Evolutionary conservation across 202 grass and related monocot species (phyloP), one percentile per base, ranked within the genome.

Genomic region (Panicum hallii): DNA sequence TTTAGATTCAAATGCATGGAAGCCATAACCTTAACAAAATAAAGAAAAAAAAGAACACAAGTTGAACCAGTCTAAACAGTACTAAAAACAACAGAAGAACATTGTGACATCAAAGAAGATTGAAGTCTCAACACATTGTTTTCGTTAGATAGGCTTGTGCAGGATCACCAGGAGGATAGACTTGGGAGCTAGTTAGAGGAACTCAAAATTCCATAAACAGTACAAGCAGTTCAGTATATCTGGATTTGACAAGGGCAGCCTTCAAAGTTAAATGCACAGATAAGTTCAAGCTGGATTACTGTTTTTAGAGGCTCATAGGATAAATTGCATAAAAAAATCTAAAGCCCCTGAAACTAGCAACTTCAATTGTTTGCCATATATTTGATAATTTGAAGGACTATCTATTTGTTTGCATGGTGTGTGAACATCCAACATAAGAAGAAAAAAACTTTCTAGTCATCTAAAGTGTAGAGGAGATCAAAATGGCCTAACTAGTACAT

Each of bases 71-170:
- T 30, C 12, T 70, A 28, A 54, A 38, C 16, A 67, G 7, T 74
- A 67, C 74, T 23, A 13, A 42, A 57, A 79, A 70, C 14, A 87
- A n/a, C 6, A 83, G n/a, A 26, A 66, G 36, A 44, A 82, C 30
- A 12, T 41, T 65, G 58, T 30, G 2, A 58, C 6, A 40, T 67
- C 49, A 81, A 28, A 68, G 41, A 9, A 58, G 46, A 86, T 36
- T 74, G 12, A 65, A 28, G 52, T 40, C 12, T 38, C 23, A 74
- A 63, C 23, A 71, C 28, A 79, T 45, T 38, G 75, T 68, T 32
- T 76, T 47, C 19, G 69, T 43, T 11, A 38, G 30, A 79, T 61
- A 41, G 5, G 41, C 1, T 23, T 79, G 47, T 20, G 56, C 14
- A 45, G 28, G 65, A 52, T 14, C 45, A 62, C 53, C 22, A 26